phyloP scores from a whole-genome alignment of 306 rosid genomes.

The Vachellia collinsii region DNA sequence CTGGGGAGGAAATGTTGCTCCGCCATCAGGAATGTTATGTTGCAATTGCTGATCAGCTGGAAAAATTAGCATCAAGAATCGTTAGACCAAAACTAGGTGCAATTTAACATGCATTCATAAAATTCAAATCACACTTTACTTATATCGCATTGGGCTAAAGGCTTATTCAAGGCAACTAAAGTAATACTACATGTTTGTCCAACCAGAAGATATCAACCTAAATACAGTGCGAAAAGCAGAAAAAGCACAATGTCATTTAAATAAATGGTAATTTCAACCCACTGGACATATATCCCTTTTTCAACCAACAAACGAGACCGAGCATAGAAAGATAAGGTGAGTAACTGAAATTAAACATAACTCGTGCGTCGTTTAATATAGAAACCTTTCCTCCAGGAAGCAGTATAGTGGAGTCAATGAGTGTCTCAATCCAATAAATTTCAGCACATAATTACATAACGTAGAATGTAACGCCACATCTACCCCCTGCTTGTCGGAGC shows the following conservation, averaged over 20 bases:
- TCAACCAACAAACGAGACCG: background rate
- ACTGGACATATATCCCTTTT: background rate
- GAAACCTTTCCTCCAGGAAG: background rate
- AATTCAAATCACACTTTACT: conserved; percentile 2
- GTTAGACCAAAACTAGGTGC: background rate
- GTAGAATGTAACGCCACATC: background rate
- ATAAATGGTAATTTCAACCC: background rate
- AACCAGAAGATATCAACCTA: conserved; percentile 1
- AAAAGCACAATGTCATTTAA: background rate
- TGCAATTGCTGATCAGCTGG: conserved; percentile 48
- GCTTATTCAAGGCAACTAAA: background rate
- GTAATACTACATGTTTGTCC: background rate
- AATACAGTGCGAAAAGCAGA: background rate
- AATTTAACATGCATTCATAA: background rate
- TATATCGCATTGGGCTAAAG: background rate
- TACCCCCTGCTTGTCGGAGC: background rate
- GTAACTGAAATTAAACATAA: background rate
- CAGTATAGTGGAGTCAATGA: background rate
- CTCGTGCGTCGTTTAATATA: background rate
- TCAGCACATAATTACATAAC: background rate
- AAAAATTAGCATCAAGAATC: conserved; percentile 25
- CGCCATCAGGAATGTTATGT: conserved; percentile 19
- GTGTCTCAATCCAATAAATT: background rate
- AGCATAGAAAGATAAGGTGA: background rate
- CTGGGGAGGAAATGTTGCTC: conserved; percentile 20